Conservation (phyloP, 108 stramenopile species). For the Nitzschia sp. region DNA sequence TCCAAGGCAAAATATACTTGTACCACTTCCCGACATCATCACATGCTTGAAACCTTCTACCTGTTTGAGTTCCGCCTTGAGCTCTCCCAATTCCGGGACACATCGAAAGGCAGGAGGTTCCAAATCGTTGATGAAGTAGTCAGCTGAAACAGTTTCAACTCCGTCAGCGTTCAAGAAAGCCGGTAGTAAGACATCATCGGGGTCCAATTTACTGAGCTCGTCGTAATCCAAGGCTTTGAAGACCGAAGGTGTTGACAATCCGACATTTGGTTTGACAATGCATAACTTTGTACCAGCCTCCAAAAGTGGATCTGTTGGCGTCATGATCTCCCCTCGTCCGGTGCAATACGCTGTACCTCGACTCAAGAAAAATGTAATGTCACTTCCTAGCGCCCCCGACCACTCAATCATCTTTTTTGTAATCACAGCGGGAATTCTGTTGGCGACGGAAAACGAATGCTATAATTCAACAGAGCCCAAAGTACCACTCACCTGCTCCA, state of each 20-base stretch:
- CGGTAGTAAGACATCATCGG: slow-evolving; percentile 60
- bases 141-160: slow-evolving; percentile 51
- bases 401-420: slow-evolving; percentile 88
- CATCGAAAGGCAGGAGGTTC: slow-evolving; percentile 82
- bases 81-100: slow-evolving; percentile 61
- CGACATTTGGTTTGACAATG: slow-evolving; percentile 89
- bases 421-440: neutral
- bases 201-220: slow-evolving; percentile 66
- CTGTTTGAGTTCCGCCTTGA: slow-evolving; percentile 61
- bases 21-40: slow-evolving; percentile 89
- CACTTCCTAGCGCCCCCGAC: slow-evolving; percentile 91
- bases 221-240: slow-evolving; percentile 89
- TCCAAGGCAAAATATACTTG: slow-evolving; percentile 85
- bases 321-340: slow-evolving; percentile 93
- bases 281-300: slow-evolving; percentile 63
- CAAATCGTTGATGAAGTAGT: slow-evolving; percentile 83
- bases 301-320: slow-evolving; percentile 81
- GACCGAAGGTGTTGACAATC: slow-evolving; percentile 91
- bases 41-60: slow-evolving; percentile 79
- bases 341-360: slow-evolving; percentile 96
- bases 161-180: slow-evolving; percentile 56
- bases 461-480: no score
- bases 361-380: slow-evolving; percentile 95
- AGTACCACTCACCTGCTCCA: slow-evolving; percentile 56
- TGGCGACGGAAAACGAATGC: neutral